phyloP scores from a whole-genome alignment of 495 filamentous ascomycete species.

The Xylaria venustula region DNA sequence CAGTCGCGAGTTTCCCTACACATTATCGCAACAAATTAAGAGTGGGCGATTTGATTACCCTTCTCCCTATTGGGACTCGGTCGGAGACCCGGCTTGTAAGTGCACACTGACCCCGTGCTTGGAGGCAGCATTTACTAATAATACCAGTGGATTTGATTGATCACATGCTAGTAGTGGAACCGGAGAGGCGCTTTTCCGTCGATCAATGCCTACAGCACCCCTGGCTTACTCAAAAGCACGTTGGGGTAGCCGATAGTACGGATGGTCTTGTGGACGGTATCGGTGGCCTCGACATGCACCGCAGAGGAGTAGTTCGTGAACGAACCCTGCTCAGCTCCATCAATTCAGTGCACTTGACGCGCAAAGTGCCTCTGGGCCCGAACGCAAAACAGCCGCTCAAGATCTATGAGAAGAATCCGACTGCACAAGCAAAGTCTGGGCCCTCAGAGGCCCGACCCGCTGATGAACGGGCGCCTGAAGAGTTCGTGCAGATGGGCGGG shows the following conservation, averaged over 20 bases:
- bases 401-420: slow-evolving; percentile 74
- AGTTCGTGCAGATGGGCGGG: slow-evolving; percentile 79
- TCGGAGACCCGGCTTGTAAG: slow-evolving; percentile 75
- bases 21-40: slow-evolving; percentile 86
- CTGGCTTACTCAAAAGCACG: slow-evolving; percentile 65
- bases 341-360: slow-evolving; percentile 71
- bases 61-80: slow-evolving; percentile 94
- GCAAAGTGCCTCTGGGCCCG: slow-evolving; percentile 53
- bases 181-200: slow-evolving; percentile 77
- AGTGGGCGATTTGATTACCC: slow-evolving; percentile 89
- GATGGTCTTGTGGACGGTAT: slow-evolving; percentile 85
- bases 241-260: slow-evolving; percentile 77
- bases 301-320: slow-evolving; percentile 74
- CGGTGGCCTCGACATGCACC: slow-evolving; percentile 76
- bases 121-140: slow-evolving; percentile 24
- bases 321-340: slow-evolving; percentile 81
- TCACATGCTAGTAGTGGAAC: slow-evolving; percentile 86
- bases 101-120: neutral
- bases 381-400: slow-evolving; percentile 62
- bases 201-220: slow-evolving; percentile 90
- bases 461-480: slow-evolving; percentile 61
- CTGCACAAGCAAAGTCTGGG: slow-evolving; percentile 15
- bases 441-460: slow-evolving; percentile 60
- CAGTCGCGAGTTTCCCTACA: slow-evolving; percentile 77
- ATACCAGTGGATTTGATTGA: slow-evolving; percentile 83